Evolutionary conservation across 2,329 filamentous ascomycete species (phyloP), one percentile per base, ranked within the genome.

Genomic region (Talaromyces sp.): DNA sequence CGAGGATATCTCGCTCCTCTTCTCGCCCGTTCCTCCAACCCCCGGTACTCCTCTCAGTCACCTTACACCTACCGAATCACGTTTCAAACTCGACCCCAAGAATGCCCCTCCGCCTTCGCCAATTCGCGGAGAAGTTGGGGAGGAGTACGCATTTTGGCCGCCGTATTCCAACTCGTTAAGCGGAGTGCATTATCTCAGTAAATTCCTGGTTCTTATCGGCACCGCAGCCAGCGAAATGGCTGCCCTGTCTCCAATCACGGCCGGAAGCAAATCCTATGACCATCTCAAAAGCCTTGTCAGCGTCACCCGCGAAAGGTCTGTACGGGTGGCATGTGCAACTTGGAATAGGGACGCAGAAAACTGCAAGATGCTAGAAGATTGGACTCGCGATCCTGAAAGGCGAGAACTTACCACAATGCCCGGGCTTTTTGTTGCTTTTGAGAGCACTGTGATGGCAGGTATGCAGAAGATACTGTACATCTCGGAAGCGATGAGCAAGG

Each of bases 381-480:
- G 96, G 96, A 90, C 90, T 62, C 85, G 92, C 28, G 88, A 91
- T 27, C 81, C 87, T 0, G 93, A 97, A 62, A 85, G 89, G 59
- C 88, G 89, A 60, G 93, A 97, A 70, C 83, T 97, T 54, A 99
- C 96, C 0, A 89, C 89, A 65, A 93, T 99, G 88, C 95, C 96
- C 0, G 84, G 87, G 2, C 87, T 89, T 59, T 97, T 99, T 74
- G 82, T 91, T 17, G 85, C 90, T 0, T 96, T 96, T 70, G 93
- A 98, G 71, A 89, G 88, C 59, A 85, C 89, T 7, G 81, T 99
- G 13, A 80, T 99, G 22, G 83, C 82, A 1, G 92, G 93, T 59
- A 90, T 98, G 86, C 95, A 99, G 75, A 96, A 93, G 78, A 96
- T 98, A 59, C 82, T 97, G 30, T 99, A 97, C 73, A 88, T 99